phyloP scores from a whole-genome alignment of 2,329 filamentous ascomycete genomes.

The Aspergillus unguis region DNA sequence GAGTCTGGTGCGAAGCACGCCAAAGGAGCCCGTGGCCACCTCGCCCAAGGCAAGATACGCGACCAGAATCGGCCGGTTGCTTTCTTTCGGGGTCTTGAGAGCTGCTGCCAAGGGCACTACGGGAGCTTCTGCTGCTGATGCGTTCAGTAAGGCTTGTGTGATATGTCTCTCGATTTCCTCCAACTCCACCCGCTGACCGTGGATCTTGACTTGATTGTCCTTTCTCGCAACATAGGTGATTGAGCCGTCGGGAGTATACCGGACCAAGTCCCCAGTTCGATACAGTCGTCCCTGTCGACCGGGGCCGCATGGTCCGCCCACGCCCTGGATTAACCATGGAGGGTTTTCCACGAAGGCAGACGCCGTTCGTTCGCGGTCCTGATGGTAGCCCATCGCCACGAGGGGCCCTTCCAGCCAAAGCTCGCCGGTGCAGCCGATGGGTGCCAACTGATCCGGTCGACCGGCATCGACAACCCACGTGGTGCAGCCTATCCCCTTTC shows the following conservation, averaged over 20 bases:
- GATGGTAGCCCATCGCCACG: constrained; percentile 57
- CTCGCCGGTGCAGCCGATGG: constrained; percentile 51
- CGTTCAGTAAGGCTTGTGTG: not conserved
- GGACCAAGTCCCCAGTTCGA: constrained; percentile 5
- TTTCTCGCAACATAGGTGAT: not conserved
- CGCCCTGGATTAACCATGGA: not conserved
- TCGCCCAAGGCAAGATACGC: too few species aligned
- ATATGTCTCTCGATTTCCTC: constrained; percentile 11
- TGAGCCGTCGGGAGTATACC: not conserved
- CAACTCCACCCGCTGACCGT: constrained; percentile 14
- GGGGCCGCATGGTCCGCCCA: not conserved
- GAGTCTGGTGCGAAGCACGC: too few species aligned
- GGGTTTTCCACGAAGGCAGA: not conserved
- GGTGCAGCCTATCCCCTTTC: not conserved
- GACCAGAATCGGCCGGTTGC: too few species aligned
- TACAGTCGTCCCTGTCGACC: not conserved
- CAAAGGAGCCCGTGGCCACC: too few species aligned
- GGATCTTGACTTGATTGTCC: constrained; percentile 3
- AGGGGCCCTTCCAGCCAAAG: constrained; percentile 38
- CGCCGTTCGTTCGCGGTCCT: constrained; percentile 34
- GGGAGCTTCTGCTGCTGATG: not conserved
- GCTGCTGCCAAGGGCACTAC: constrained; percentile 20
- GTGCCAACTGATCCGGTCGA: constrained; percentile 42
- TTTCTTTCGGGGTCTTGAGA: too few species aligned
- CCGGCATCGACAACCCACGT: not conserved